Evolutionary conservation across 805 yeast species (phyloP).

Genomic region (Lachancea waltii): DNA sequence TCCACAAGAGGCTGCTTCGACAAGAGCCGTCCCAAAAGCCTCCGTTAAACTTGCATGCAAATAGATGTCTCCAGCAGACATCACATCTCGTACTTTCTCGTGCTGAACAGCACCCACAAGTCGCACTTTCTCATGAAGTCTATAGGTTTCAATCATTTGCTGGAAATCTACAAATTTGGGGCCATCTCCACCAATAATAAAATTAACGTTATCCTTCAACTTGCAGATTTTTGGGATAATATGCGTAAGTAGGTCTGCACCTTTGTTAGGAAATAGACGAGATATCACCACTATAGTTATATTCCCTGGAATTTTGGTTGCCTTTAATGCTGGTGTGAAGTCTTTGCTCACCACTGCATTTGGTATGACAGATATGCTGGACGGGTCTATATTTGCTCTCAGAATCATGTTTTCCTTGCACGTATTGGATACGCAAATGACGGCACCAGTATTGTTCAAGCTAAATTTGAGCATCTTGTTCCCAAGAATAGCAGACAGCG

Average conservation of each 20-base stretch:
- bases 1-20: constrained; percentile 97
- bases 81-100: constrained; percentile 86
- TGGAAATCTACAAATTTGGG: constrained; percentile 91
- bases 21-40: constrained; percentile 95
- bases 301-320: constrained; percentile 24
- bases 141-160: constrained; percentile 85
- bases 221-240: constrained; percentile 79
- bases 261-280: constrained; percentile 90
- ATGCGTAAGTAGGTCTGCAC: constrained; percentile 81
- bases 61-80: constrained; percentile 91
- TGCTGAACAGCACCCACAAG: constrained; percentile 84
- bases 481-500: constrained; percentile 73
- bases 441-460: constrained; percentile 79
- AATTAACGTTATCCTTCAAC: constrained; percentile 55
- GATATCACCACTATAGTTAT: constrained; percentile 89
- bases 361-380: constrained; percentile 81
- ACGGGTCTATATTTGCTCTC: constrained; percentile 76
- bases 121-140: constrained; percentile 81
- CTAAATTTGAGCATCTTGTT: constrained; percentile 83
- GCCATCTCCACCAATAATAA: constrained; percentile 93
- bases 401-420: constrained; percentile 94
- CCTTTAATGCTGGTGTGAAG: constrained; percentile 45
- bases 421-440: constrained; percentile 94
- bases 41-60: constrained; percentile 92
- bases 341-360: constrained; percentile 88